Conservation (phyloP, 2,329 filamentous ascomycete genomes). For the Elsinoe arachidis region DNA sequence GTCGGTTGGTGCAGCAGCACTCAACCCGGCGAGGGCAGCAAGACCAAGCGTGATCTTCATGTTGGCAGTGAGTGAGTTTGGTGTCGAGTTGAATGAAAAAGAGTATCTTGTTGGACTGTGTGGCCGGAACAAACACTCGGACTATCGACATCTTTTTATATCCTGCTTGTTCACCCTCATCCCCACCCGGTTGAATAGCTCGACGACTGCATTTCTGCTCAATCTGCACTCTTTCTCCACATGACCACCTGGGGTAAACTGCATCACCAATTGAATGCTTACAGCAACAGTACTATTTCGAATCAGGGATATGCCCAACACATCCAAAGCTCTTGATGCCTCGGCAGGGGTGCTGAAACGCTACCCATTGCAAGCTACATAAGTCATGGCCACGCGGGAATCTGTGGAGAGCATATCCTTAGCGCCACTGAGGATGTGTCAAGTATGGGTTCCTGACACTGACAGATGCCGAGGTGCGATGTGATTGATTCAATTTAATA, state of each 20-base stretch:
- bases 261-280: too few species aligned
- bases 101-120: not conserved
- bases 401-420: not conserved
- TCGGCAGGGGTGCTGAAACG: not conserved
- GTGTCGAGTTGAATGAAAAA: not conserved
- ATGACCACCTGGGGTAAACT: too few species aligned
- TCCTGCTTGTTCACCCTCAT: too few species aligned
- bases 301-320: not conserved
- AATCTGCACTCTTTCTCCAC: too few species aligned
- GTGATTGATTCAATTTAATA: not conserved
- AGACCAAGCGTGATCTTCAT: conserved; percentile 11
- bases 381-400: not conserved
- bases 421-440: not conserved
- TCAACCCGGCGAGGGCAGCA: not conserved
- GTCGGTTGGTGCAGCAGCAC: conserved; percentile 1
- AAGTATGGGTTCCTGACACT: not conserved
- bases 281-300: too few species aligned
- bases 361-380: not conserved
- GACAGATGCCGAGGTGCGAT: not conserved
- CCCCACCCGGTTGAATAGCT: too few species aligned
- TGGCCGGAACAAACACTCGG: not conserved
- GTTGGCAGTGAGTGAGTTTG: not conserved
- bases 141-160: not conserved
- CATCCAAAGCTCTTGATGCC: not conserved
- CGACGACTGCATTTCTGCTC: too few species aligned